phyloP scores from a whole-genome alignment of 2,329 filamentous ascomycete species.

The Lecanicillium sp. region DNA sequence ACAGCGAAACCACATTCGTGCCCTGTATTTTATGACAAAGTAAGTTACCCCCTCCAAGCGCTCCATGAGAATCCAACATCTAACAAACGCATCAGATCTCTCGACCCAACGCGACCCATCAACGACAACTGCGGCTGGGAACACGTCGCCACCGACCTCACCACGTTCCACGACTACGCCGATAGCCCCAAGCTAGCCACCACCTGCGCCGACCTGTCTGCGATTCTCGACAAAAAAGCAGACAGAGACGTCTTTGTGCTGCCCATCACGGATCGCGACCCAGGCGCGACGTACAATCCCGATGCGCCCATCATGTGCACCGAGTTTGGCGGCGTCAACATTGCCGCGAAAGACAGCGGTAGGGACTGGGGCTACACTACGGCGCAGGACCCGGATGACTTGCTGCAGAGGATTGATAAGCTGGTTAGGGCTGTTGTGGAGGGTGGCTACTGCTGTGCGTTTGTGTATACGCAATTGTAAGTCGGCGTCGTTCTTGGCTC shows the following conservation, averaged over 20 bases:
- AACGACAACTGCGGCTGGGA: conserved; percentile 71
- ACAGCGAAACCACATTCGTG: conserved; percentile 57
- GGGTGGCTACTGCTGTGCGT: conserved; percentile 49
- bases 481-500: conserved; percentile 22
- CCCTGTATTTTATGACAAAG: conserved; percentile 59
- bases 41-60: conserved; percentile 19
- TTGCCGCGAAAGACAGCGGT: conserved; percentile 37
- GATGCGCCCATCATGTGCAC: conserved; percentile 57
- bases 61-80: neutral
- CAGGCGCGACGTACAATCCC: conserved; percentile 40
- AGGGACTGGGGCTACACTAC: conserved; percentile 64
- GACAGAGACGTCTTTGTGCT: conserved; percentile 47
- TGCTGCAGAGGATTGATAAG: conserved; percentile 50
- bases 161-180: conserved; percentile 61
- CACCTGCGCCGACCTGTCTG: conserved; percentile 44
- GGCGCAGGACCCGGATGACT: conserved; percentile 49
- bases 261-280: conserved; percentile 32
- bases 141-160: conserved; percentile 56
- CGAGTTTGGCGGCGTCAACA: conserved; percentile 63
- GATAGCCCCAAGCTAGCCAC: conserved; percentile 48
- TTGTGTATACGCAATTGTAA: conserved; percentile 61
- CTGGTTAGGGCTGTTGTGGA: conserved; percentile 51
- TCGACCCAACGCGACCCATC: conserved; percentile 56
- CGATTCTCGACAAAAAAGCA: conserved; percentile 45
- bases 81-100: conserved; percentile 23